Conservation (phyloP, 768 basidiomycete species). For the Mycena crocata region DNA sequence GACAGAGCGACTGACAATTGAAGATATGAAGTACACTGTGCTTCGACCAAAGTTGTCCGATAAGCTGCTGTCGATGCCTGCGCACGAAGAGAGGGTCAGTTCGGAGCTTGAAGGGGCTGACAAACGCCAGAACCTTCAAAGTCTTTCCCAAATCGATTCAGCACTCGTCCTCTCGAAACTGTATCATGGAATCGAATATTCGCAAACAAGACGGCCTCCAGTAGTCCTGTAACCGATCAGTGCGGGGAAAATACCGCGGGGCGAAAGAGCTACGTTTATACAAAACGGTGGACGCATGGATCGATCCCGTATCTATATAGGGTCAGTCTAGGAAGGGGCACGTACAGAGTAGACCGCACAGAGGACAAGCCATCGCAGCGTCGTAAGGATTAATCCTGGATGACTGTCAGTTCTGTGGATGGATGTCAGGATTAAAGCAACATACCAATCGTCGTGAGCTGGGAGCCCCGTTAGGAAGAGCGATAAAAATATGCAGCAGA, state of each 20-base stretch:
- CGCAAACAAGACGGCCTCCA: conserved; percentile 87
- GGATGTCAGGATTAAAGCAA: background rate
- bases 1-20: conserved; percentile 39
- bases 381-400: conserved; percentile 58
- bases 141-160: conserved; percentile 92
- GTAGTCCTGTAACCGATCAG: conserved; percentile 54
- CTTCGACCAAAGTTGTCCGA: conserved; percentile 90
- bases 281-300: conserved; percentile 81
- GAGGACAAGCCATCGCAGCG: conserved; percentile 76
- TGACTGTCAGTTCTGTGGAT: background rate
- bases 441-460: conserved; percentile 53
- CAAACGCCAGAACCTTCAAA: conserved; percentile 69
- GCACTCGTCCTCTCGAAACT: conserved; percentile 82
- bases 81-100: conserved; percentile 24
- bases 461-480: conserved; percentile 21
- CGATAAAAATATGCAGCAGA: conserved; percentile 18
- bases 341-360: conserved; percentile 57
- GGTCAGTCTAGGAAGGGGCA: background rate
- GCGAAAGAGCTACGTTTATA: conserved; percentile 66
- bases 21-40: conserved; percentile 76
- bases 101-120: conserved; percentile 21
- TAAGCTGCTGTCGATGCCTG: conserved; percentile 84
- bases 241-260: background rate
- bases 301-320: conserved; percentile 73
- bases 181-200: conserved; percentile 95